Evolutionary conservation across 2,329 filamentous ascomycete species (phyloP), one percentile per base, ranked within the genome.

Genomic region (Graphilbum fragrans): DNA sequence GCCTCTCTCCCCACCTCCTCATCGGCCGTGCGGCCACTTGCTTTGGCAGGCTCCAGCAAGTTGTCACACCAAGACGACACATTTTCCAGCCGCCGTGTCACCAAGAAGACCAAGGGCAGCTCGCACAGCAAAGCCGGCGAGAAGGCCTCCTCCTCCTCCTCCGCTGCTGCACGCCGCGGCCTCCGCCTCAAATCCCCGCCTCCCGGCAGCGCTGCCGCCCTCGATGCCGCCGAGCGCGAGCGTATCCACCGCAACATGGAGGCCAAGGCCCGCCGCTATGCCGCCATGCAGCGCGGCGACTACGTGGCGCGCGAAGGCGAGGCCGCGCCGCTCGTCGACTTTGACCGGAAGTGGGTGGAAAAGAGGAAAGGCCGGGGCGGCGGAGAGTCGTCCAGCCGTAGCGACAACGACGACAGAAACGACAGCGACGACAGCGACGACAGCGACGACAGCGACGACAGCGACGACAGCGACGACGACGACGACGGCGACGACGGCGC

Each of bases 311-410:
- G 72, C 42, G 74, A 83, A 49, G 74, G 80, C 55, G 66, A 75
- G 51, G 65, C 74, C 34, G 75, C 79, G 50, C 71, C 74, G 20
- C 72, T 94, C 21, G 82, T 98, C 3, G 90, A 98, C 63, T 98
- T 98, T 59, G 92, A 96, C 61, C 72, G 82, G 46, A 98, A 96
- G 64, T 96, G 92, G 88, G 86, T 82, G 0, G 85, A 94, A 55
- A 64, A 66, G 20, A 66, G 78, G 81, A 82, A 49, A 77, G 17
- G 58, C 42, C 42, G 56, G 46, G 53, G 58, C 20, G 56, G 58
- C n/a, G 49, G 55, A 2, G 50, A 25, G 18, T 25, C 14, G 2
- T 19, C 7, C 5, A n/a, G 21, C 9, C 17, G 9, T 10, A 20
- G 23, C n/a, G 35, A 7, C 7, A 37, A 21, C 32, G 42, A 36